Base-by-base conservation (phyloP, 176 grass and related monocot genomes). In the Elymus sibiricus region DNA sequence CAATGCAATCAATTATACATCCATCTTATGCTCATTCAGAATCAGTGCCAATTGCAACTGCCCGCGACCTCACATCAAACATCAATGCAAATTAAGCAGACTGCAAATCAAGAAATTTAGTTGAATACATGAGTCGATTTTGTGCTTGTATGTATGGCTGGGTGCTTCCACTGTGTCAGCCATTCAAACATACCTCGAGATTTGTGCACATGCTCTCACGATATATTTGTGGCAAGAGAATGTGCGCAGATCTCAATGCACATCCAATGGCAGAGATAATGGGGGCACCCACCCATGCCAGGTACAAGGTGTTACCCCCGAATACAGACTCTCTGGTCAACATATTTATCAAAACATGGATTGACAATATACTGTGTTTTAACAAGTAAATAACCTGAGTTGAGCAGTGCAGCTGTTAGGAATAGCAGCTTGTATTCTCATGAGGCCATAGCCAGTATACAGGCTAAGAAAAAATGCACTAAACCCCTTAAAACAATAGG, bases 291-390 rank as follows among this genome's bases (percentile, higher is more conserved):
- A 51, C 43, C 7, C 26, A 29, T 75, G 43, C 72, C 47, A 75
- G 43, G 42, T 28, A 25, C 71, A 47, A 49, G 71, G 38, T 26
- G 44, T 51, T 75, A 51, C 17, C 72, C 26, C 13, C n/a, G 1
- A 19, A 64, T 32, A 17, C 39, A 69, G 25, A 81, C 28, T n/a
- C 19, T 67, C 44, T 55, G 15, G 21, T 53, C 47, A 69, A 64
- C 84, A 79, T 79, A 43, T 15, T 29, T 68, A 81, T 64, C 39
- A 80, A 44, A 87, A 78, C 15, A 79, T 6, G 16, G 56, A 84
- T 6, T 24, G 7, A 40, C 12, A 78, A 83, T 60, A 65, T 31
- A 44, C 64, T 68, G 26, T 64, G 38, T 34, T 55, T 77, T 69
- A 51, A 71, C 7, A 68, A 62, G 11, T 25, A 74, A 49, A 80